A percentile compares a stretch with the other conserved stretches of the same genome.
Conservation (phyloP, 257 asterid genomes). For the Fraxinus americana region DNA sequence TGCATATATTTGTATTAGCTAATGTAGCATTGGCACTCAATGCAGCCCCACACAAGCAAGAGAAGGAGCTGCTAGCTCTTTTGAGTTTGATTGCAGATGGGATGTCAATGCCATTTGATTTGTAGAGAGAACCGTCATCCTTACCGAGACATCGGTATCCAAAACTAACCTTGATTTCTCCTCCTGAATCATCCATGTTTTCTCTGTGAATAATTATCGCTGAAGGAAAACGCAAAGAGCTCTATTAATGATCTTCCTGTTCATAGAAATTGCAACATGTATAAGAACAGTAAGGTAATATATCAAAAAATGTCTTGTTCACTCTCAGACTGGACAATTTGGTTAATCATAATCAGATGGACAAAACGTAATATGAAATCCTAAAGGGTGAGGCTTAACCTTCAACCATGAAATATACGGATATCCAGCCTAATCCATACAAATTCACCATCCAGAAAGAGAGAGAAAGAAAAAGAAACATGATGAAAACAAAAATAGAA, state of each 20-base stretch:
- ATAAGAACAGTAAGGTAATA: background rate
- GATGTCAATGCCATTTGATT: constrained; percentile 55
- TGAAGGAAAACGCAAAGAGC: constrained; percentile 21
- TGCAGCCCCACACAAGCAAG: constrained; percentile 95
- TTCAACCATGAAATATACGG: background rate
- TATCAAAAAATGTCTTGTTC: background rate
- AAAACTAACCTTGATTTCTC: constrained; percentile 79
- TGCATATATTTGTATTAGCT: constrained; percentile 95
- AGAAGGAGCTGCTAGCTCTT: constrained; percentile 71
- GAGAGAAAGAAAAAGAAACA: too few relatives aligned
- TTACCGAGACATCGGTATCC: constrained; percentile 67
- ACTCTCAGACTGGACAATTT: background rate
- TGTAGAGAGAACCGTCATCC: constrained; percentile 40
- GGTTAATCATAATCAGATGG: background rate
- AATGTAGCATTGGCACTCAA: constrained; percentile 86
- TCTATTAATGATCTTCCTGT: constrained; percentile 13
- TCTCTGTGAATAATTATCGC: constrained; percentile 56
- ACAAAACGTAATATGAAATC: background rate
- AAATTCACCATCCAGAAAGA: background rate
- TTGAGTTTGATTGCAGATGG: constrained; percentile 52
- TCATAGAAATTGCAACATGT: background rate
- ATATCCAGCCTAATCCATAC: background rate
- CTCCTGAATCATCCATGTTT: constrained; percentile 40
- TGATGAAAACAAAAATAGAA: background rate
- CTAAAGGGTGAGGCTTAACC: background rate